Base-by-base conservation (phyloP, 2,329 filamentous ascomycete genomes). In the Pseudogymnoascus sp. region DNA sequence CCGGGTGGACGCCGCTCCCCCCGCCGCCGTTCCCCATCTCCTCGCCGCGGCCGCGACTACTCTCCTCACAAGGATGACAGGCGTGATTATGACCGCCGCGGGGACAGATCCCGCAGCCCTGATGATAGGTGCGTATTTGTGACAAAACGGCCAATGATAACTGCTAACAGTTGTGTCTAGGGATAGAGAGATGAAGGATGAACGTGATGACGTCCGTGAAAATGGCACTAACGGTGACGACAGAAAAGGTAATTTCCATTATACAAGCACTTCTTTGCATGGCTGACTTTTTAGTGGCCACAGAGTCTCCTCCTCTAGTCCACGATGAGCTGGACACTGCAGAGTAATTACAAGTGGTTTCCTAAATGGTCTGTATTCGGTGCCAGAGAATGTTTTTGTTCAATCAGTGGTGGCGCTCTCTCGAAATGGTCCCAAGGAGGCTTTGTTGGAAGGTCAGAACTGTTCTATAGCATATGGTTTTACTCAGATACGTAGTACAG, bases 251-350 rank as follows among this genome's bases (percentile, higher is more conserved):
- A 75, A 65, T 73, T 71, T 63, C 68, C 67, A 65, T 63, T 52
- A 34, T 33, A 33, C 57, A 56, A 59, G 59, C 45, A 12, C 26
- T 3, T 33, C 26, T 18, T 30, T 30, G 8, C 45, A 30, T 52
- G 18, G 45, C 45, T 52, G 12, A 52, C 45, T 33, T 30, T 18
- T 52, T 30, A 52, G 34, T 63, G 79, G 78, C 82, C 71, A 77
- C 87, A 69, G 90, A 95, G 67, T 90, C 89, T 68, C 88, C 90
- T 66, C 84, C 89, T 64, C 86, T 89, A 64, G 86, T 85, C 68
- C 90, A 96, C 71, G 94, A 99, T 73, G 94, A 99, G 71, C 83
- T 97, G 72, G 94, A 99, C 74, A 92, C 94, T 71, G 92, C 92
- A 70, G 94, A 97, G 77, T 86, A 78, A 68, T 52, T 52, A 30